A percentile compares a stretch with the other conserved stretches of the same genome.
phyloP scores from a whole-genome alignment of 768 basidiomycete species.

The Suillus fuscotomentosus region DNA sequence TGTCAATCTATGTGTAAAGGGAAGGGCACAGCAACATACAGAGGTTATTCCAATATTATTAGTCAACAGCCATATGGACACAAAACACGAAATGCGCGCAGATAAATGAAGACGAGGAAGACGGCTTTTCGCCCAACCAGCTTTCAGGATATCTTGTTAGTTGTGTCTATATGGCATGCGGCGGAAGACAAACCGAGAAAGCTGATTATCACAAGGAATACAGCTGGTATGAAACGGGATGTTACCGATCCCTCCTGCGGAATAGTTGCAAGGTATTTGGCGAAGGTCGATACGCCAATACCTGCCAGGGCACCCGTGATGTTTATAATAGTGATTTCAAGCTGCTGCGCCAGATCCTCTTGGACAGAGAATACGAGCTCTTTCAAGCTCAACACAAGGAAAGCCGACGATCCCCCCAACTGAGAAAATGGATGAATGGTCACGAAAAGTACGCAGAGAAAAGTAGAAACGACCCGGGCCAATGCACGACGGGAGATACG shows the following conservation, averaged over 20 bases:
- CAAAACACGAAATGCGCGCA: constrained; percentile 45
- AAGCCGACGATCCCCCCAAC: constrained; percentile 38
- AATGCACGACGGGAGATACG: constrained; percentile 26
- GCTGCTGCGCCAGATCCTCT: constrained; percentile 45
- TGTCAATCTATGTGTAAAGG: neutral
- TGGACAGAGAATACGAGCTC: constrained; percentile 49
- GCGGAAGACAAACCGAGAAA: constrained; percentile 32
- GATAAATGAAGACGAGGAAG: constrained; percentile 43
- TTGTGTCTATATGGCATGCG: neutral
- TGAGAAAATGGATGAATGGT: constrained; percentile 39
- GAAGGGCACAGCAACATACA: constrained; percentile 22
- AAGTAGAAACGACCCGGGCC: constrained; percentile 43
- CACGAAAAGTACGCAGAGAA: constrained; percentile 39
- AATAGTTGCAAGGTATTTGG: constrained; percentile 32
- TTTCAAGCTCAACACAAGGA: constrained; percentile 39
- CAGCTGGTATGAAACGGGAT: constrained; percentile 37
- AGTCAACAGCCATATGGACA: constrained; percentile 47
- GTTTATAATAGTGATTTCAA: constrained; percentile 44
- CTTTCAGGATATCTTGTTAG: constrained; percentile 15
- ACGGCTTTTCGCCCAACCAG: constrained; percentile 42
- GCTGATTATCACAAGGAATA: constrained; percentile 38
- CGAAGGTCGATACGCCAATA: constrained; percentile 38
- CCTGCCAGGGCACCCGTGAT: constrained; percentile 40
- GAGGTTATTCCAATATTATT: constrained; percentile 29
- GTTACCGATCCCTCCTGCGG: constrained; percentile 20